phyloP scores from a whole-genome alignment of 2,329 filamentous ascomycete species.

The Chaetothyriales sp. region DNA sequence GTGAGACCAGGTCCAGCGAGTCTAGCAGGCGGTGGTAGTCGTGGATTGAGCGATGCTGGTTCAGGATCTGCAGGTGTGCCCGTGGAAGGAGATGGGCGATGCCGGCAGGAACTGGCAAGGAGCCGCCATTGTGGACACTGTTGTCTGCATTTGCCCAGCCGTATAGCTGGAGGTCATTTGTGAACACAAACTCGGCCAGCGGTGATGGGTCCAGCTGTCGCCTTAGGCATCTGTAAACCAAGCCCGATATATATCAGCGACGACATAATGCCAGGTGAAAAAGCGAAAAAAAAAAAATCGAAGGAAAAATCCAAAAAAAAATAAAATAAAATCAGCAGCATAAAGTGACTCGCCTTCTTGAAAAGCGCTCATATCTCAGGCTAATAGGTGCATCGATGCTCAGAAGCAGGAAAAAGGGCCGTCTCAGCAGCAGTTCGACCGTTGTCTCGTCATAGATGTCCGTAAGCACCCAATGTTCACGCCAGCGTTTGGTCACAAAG shows the following conservation, averaged over 20 bases:
- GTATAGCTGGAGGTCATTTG: conserved; percentile 64
- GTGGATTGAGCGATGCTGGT: conserved; percentile 57
- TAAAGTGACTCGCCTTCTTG: conserved; percentile 30
- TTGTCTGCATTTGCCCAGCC: conserved; percentile 24
- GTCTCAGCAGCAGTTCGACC: conserved; percentile 58
- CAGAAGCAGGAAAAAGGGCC: conserved; percentile 86
- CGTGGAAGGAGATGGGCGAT: conserved; percentile 64
- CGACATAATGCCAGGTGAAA: conserved; percentile 43
- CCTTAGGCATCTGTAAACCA: conserved; percentile 30
- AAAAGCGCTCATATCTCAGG: conserved; percentile 68
- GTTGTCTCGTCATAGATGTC: conserved; percentile 59
- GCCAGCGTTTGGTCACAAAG: conserved; percentile 75
- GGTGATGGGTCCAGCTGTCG: conserved; percentile 36
- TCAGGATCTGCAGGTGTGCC: conserved; percentile 72
- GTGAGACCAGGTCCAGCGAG: conserved; percentile 60
- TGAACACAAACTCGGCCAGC: conserved; percentile 45
- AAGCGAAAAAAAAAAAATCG: not conserved
- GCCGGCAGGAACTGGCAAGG: conserved; percentile 33
- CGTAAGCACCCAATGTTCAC: conserved; percentile 68
- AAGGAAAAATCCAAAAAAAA: not conserved
- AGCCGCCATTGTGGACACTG: not conserved
- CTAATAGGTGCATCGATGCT: conserved; percentile 81
- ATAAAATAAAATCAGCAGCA: conserved; percentile 21
- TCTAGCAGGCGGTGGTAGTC: conserved; percentile 59
- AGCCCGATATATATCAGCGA: conserved; percentile 26